Percentiles rank a stretch among this genome's conserved stretches.
These are phyloP conservation scores for Pisolithus thermaeus DNA, from an alignment of 1,284 basidiomycete species.

Conservation along the genomic window DNA sequence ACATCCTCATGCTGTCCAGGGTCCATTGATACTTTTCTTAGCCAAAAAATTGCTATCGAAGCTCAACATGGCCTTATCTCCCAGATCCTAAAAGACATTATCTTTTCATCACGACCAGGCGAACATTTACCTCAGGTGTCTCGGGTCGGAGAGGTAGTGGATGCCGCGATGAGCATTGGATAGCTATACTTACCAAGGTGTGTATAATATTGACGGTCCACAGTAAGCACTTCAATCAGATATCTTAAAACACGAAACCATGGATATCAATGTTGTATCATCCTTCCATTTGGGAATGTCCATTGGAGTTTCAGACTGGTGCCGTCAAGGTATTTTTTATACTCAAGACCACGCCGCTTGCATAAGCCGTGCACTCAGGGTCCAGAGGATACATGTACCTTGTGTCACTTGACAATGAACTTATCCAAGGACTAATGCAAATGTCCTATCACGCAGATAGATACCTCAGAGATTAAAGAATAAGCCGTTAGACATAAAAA, in stretches of 20 bases:
- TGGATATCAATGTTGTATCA: no score
- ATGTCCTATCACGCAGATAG: conserved; percentile 26
- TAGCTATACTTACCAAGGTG: conserved; percentile 27
- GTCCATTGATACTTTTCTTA: conserved; percentile 27
- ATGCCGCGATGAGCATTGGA: conserved; percentile 35
- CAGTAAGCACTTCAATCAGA: no score
- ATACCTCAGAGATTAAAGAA: conserved; percentile 30
- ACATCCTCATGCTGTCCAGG: neutral
- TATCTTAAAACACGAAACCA: no score
- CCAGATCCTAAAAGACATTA: conserved; percentile 84
- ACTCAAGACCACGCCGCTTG: no score
- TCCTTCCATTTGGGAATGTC: no score
- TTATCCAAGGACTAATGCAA: neutral
- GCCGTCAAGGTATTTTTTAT: no score
- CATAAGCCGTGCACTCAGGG: no score
- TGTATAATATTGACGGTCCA: conserved; percentile 18
- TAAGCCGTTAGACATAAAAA: conserved; percentile 20
- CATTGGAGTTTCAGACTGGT: no score
- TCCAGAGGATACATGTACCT: no score
- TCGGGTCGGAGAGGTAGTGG: conserved; percentile 30
- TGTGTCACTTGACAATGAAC: no score
- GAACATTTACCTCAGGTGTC: conserved; percentile 20
- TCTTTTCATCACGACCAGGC: conserved; percentile 64
- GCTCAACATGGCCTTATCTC: conserved; percentile 88
- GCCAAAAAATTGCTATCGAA: conserved; percentile 80